phyloP scores from a whole-genome alignment of 1,284 basidiomycete genomes.

The Binderoboletus segoi region DNA sequence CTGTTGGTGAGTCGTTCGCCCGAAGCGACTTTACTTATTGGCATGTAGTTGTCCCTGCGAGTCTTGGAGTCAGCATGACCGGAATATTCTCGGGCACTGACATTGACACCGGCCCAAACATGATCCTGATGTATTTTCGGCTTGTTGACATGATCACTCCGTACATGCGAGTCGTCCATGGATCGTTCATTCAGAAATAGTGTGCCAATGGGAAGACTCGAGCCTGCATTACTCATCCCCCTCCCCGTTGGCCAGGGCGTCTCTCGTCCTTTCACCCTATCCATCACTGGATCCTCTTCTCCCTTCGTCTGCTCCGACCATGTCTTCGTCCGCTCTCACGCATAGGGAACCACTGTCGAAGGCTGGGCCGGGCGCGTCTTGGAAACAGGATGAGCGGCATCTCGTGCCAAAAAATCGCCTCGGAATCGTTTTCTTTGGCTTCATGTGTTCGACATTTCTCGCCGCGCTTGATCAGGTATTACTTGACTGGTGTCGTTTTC shows the following conservation, averaged over 20 bases:
- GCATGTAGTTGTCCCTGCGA: not conserved
- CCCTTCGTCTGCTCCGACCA: not conserved
- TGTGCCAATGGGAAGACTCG: slow-evolving; percentile 8
- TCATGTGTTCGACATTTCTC: slow-evolving; percentile 58
- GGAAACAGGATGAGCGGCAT: slow-evolving; percentile 55
- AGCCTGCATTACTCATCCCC: slow-evolving; percentile 2
- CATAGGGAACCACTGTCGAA: slow-evolving; percentile 23
- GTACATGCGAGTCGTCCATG: not conserved
- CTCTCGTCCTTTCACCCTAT: not conserved
- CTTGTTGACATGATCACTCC: slow-evolving; percentile 5
- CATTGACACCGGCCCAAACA: not conserved
- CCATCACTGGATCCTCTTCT: not conserved
- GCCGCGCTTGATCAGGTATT: slow-evolving; percentile 60
- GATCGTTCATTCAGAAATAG: slow-evolving; percentile 15
- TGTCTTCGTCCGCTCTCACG: slow-evolving; percentile 4
- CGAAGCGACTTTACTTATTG: not conserved
- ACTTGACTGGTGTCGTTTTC: not conserved
- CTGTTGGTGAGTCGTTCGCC: not conserved
- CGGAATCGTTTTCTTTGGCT: slow-evolving; percentile 54
- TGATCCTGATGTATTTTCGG: slow-evolving; percentile 1
- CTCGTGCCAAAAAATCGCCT: slow-evolving; percentile 57
- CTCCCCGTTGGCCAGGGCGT: not conserved
- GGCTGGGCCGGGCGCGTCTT: slow-evolving; percentile 46
- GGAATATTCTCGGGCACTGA: not conserved
- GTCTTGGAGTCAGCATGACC: not conserved